These are phyloP conservation scores for Fusarium chlamydosporum DNA, from an alignment of 2,329 filamentous ascomycete genomes.

Conservation along the genomic window DNA sequence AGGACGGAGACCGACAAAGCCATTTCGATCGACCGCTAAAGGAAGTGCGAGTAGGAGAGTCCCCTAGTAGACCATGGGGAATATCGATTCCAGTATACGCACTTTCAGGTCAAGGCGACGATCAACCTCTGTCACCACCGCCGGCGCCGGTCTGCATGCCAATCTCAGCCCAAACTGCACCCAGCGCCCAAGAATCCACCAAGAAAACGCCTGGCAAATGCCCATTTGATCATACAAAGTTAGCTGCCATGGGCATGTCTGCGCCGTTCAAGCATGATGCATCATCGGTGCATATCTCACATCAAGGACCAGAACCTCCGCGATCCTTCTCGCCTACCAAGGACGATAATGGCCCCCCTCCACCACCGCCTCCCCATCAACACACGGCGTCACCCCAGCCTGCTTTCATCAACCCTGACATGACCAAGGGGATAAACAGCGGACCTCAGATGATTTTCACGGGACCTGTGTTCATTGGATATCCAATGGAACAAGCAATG, in stretches of 20 bases:
- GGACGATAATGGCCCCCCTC: constrained; percentile 34
- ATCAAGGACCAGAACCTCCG: constrained; percentile 25
- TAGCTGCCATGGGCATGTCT: constrained; percentile 54
- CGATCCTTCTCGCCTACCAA: constrained; percentile 44
- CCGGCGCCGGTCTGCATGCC: constrained; percentile 70
- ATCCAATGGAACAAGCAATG: constrained; percentile 85
- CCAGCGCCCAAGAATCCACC: constrained; percentile 46
- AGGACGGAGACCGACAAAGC: constrained; percentile 72
- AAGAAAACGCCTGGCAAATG: constrained; percentile 64
- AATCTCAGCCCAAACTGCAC: constrained; percentile 51
- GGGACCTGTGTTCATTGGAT: constrained; percentile 94
- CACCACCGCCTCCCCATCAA: constrained; percentile 28
- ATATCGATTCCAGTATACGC: constrained; percentile 81
- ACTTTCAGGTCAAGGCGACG: constrained; percentile 54
- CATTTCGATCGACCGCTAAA: constrained; percentile 89
- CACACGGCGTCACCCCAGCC: constrained; percentile 57
- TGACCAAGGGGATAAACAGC: constrained; percentile 52
- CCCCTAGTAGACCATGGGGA: constrained; percentile 92
- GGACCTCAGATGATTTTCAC: constrained; percentile 85
- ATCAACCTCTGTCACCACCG: constrained; percentile 68
- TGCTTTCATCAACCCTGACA: constrained; percentile 65
- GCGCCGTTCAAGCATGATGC: constrained; percentile 32
- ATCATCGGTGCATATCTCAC: constrained; percentile 26
- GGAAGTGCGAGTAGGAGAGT: constrained; percentile 93
- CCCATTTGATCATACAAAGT: constrained; percentile 69